phyloP scores from a whole-genome alignment of 441 rosid genomes.

The Pelargonium fulgidum region DNA sequence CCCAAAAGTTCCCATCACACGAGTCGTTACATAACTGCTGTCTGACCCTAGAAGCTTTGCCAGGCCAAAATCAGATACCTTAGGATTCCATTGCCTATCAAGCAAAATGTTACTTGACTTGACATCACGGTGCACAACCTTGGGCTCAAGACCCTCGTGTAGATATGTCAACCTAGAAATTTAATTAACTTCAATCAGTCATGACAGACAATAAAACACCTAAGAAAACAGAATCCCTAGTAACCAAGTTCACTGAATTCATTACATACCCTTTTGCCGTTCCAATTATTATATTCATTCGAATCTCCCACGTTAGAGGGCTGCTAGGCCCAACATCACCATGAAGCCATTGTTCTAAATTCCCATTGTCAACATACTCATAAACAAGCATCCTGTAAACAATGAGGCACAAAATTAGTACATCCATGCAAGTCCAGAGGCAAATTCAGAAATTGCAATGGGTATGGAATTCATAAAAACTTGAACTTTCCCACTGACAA shows the following conservation, averaged over 20 bases:
- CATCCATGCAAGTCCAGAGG: neutral
- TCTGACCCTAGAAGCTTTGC: conserved; percentile 95
- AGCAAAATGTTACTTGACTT: conserved; percentile 89
- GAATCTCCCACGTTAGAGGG: conserved; percentile 92
- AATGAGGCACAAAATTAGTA: neutral
- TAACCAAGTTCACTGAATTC: neutral
- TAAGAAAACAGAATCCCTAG: neutral
- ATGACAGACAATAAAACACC: conserved; percentile 16
- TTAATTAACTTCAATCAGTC: conserved; percentile 14
- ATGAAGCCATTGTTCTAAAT: conserved; percentile 96
- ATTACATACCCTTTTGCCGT: conserved; percentile 86
- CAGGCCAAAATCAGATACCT: conserved; percentile 91
- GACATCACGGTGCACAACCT: conserved; percentile 94
- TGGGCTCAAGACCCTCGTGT: conserved; percentile 96
- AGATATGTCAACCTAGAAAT: conserved; percentile 75
- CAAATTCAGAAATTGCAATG: neutral
- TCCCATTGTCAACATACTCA: conserved; percentile 88
- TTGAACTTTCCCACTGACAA: neutral
- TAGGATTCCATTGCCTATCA: conserved; percentile 79
- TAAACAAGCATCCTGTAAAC: conserved; percentile 73
- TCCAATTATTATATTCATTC: conserved; percentile 74
- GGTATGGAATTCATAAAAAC: neutral
- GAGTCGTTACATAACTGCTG: conserved; percentile 87
- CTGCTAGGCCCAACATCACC: conserved; percentile 88
- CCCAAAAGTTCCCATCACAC: conserved; percentile 99